A percentile compares a stretch with the other conserved stretches of the same genome.
These are phyloP conservation scores for Biscutella laevigata DNA, from an alignment of 441 rosid species.

Conservation along the genomic window DNA sequence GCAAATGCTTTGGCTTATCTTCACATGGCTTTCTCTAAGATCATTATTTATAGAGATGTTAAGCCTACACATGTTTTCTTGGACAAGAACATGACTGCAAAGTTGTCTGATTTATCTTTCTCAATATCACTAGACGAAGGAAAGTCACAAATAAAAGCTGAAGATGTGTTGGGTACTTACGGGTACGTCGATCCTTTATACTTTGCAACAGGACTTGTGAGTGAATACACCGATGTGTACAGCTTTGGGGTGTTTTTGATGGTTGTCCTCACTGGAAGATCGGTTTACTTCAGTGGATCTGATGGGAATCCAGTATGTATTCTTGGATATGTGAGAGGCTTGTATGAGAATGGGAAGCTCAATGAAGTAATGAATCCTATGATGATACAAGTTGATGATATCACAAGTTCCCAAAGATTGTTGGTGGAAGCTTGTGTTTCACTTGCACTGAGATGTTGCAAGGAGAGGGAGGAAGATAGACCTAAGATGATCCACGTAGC, in stretches of 20 bases:
- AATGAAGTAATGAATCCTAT: background rate
- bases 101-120: background rate
- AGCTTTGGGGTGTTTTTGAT: conserved; percentile 10
- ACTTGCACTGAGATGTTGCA: background rate
- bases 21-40: conserved; percentile 5
- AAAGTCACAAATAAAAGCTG: background rate
- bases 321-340: background rate
- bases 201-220: background rate
- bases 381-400: no score
- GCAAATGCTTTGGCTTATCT: conserved; percentile 6
- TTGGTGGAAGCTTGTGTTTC: no score
- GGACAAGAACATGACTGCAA: conserved; percentile 7
- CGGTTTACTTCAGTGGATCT: conserved; percentile 4
- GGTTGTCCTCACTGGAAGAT: conserved; percentile 18
- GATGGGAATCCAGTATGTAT: background rate
- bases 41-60: conserved; percentile 5
- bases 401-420: no score
- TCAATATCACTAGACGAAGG: background rate
- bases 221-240: background rate
- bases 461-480: background rate
- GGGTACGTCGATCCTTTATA: background rate
- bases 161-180: background rate
- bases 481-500: background rate
- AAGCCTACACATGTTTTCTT: conserved; percentile 2
- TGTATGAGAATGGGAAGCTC: background rate